Evolutionary conservation across 805 yeast genomes (phyloP).

Genomic region (Henningerozyma blattae): DNA sequence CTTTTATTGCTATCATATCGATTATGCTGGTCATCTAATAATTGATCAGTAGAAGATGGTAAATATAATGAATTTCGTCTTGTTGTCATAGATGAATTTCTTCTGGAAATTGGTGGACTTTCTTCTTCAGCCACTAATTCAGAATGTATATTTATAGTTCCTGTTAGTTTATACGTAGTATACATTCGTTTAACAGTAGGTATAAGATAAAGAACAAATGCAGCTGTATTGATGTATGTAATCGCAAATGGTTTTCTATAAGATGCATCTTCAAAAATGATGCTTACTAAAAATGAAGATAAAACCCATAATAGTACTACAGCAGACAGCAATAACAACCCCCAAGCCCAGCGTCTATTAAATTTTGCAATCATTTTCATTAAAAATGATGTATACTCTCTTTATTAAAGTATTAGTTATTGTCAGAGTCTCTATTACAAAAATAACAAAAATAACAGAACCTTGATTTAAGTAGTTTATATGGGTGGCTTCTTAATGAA

Average conservation of each 20-base stretch:
- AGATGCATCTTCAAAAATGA: conserved; percentile 51
- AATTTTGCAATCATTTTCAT: conserved; percentile 3
- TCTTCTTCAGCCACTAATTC: conserved; percentile 23
- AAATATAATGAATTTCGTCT: background rate
- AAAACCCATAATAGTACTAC: conserved; percentile 87
- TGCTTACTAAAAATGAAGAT: conserved; percentile 76
- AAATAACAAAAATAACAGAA: no score
- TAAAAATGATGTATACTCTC: no score
- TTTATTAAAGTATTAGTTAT: conserved; percentile 1
- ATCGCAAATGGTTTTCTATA: conserved; percentile 87
- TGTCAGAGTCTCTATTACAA: no score
- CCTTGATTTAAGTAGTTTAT: no score
- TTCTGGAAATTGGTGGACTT: no score
- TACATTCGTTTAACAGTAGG: conserved; percentile 34
- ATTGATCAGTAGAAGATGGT: background rate
- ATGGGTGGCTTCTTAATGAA: no score
- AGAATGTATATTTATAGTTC: conserved; percentile 16
- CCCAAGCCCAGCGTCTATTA: conserved; percentile 51
- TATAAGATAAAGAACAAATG: conserved; percentile 66
- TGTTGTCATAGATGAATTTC: background rate
- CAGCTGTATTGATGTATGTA: conserved; percentile 82
- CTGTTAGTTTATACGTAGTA: conserved; percentile 19
- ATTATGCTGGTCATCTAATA: no score
- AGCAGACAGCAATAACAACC: conserved; percentile 56
- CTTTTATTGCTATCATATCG: background rate